Conservation (phyloP, 2,329 filamentous ascomycete genomes). For the Domatiomyces globalis region DNA sequence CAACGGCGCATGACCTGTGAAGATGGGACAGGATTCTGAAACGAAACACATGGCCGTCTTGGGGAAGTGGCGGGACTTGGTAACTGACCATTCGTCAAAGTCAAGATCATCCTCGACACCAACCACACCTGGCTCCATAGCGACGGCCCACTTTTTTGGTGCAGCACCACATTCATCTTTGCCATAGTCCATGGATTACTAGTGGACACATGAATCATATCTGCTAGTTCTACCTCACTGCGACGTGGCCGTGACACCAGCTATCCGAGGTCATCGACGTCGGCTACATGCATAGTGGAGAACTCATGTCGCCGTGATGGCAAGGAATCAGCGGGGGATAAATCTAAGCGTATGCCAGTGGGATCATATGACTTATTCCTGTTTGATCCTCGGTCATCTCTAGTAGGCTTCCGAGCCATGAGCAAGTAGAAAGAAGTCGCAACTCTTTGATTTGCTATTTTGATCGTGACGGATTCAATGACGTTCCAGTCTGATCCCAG, state of each 20-base stretch:
- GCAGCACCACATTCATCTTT: slow-evolving; percentile 19
- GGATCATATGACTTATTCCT: slow-evolving; percentile 1
- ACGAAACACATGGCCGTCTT: not conserved
- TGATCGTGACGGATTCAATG: too few relatives aligned
- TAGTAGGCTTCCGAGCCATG: slow-evolving; percentile 3
- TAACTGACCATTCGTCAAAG: not conserved
- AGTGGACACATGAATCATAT: slow-evolving; percentile 3
- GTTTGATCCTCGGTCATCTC: not conserved
- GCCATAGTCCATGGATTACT: slow-evolving; percentile 27
- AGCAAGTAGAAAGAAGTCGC: slow-evolving; percentile 6
- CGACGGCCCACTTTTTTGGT: slow-evolving; percentile 4
- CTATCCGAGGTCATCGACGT: not conserved
- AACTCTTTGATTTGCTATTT: not conserved
- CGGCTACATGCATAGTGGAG: not conserved
- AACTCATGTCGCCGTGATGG: not conserved
- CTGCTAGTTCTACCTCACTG: not conserved
- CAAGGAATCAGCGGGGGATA: not conserved
- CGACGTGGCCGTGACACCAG: not conserved
- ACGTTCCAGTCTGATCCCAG: not conserved
- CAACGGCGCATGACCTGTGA: not conserved
- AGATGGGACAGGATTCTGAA: not conserved
- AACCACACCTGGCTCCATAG: not conserved
- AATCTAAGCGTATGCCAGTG: slow-evolving; percentile 2
- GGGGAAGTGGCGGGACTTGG: not conserved
- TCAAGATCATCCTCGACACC: not conserved